Percentiles rank a stretch among this genome's conserved stretches.
These are phyloP conservation scores for Crithidia bombi DNA, from an alignment of 208 protist species.

Conservation along the genomic window DNA sequence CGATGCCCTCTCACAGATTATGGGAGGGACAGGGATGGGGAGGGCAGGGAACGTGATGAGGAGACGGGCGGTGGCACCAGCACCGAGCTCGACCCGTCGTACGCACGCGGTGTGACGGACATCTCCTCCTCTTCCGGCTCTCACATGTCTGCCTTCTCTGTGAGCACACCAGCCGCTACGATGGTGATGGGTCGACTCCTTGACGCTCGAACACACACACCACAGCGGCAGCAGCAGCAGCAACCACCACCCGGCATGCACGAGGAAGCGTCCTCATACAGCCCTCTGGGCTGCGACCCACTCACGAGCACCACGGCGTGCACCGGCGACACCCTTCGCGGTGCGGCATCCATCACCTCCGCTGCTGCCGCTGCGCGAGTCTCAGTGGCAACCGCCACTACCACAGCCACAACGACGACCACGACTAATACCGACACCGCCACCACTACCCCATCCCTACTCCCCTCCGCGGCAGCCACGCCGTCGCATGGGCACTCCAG, in stretches of 20 bases:
- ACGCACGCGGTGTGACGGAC: slow-evolving; percentile 32
- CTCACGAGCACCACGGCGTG: slow-evolving; percentile 10
- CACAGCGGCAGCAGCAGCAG: not conserved
- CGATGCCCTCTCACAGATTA: not conserved
- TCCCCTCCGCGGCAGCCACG: not conserved
- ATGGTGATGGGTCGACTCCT: not conserved
- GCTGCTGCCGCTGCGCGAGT: not conserved
- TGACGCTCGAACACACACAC: not conserved
- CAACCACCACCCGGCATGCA: not conserved
- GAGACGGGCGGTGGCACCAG: slow-evolving; percentile 1
- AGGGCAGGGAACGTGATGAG: not conserved
- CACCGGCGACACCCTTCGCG: not conserved
- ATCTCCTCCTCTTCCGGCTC: slow-evolving; percentile 27
- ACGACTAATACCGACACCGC: too few species aligned
- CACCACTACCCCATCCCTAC: slow-evolving; percentile 6
- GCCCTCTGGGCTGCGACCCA: not conserved
- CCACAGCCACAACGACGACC: not conserved
- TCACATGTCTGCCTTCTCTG: not conserved
- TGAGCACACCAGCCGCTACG: not conserved
- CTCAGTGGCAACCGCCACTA: not conserved
- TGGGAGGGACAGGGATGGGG: not conserved
- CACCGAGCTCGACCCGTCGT: slow-evolving; percentile 25
- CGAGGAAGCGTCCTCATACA: slow-evolving; percentile 4
- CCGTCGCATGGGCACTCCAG: not conserved
- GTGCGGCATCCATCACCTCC: not conserved